Evolutionary conservation across 1,139 yeast species (phyloP).

Genomic region (Protomyces gravidus): DNA sequence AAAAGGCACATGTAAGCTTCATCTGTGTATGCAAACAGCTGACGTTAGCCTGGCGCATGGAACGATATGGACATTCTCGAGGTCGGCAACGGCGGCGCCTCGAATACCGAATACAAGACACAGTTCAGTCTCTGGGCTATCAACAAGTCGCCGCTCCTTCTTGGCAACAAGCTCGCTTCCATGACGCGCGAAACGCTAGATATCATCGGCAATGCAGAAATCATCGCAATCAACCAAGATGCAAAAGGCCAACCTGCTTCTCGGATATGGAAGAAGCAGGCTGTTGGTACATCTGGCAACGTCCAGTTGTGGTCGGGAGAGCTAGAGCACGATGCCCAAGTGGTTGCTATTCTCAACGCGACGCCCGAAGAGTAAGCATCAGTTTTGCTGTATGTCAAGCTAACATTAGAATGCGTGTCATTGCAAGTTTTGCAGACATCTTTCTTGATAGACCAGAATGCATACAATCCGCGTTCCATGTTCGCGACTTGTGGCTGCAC

Average conservation of each 20-base stretch:
- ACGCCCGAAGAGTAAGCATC: not conserved
- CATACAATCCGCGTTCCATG: not conserved
- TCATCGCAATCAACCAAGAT: conserved; percentile 39
- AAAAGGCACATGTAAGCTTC: conserved; percentile 37
- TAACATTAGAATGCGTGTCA: not conserved
- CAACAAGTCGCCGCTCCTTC: conserved; percentile 39
- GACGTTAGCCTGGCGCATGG: conserved; percentile 38
- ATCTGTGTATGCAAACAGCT: conserved; percentile 25
- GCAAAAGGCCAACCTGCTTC: conserved; percentile 35
- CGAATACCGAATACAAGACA: conserved; percentile 38
- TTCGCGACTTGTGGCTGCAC: not conserved
- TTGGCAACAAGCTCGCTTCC: conserved; percentile 38
- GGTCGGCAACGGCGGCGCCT: conserved; percentile 40
- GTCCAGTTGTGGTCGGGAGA: not conserved
- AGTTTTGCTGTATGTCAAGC: not conserved
- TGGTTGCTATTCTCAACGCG: not conserved
- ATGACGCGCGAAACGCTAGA: conserved; percentile 35
- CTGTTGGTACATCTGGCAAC: not conserved
- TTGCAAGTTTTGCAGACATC: not conserved
- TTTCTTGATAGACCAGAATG: not conserved
- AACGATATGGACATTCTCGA: conserved; percentile 40
- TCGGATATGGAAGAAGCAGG: conserved; percentile 34
- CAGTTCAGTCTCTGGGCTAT: conserved; percentile 41
- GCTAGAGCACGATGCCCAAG: not conserved
- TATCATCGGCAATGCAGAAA: conserved; percentile 37